Percentiles rank a stretch among this genome's conserved stretches.
Evolutionary conservation across 352 stramenopile species (phyloP).

Genomic region (Elongisporangium anandrum): DNA sequence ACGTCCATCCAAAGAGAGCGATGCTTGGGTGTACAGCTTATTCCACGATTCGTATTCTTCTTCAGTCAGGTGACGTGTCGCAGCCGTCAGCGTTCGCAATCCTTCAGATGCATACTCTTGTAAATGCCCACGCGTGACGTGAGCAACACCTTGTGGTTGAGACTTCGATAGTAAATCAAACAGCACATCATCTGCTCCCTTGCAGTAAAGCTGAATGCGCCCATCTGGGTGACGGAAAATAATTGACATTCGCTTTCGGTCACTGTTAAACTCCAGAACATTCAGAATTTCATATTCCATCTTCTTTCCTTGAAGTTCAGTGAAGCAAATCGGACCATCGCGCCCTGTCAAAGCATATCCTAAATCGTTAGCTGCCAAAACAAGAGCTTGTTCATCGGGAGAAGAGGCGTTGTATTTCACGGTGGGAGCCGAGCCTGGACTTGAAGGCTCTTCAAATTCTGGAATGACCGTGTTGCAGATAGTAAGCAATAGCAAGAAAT

Average conservation of each 20-base stretch:
- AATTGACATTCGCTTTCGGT: slow-evolving; percentile 98
- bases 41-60: slow-evolving; percentile 79
- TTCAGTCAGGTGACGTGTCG: slow-evolving; percentile 56
- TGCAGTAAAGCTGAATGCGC: slow-evolving; percentile 79
- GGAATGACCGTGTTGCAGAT: slow-evolving; percentile 89
- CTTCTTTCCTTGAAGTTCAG: slow-evolving; percentile 51
- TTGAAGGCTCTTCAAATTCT: slow-evolving; percentile 39
- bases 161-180: slow-evolving; percentile 66
- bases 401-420: slow-evolving; percentile 86
- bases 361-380: slow-evolving; percentile 70
- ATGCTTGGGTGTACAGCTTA: slow-evolving; percentile 63
- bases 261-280: slow-evolving; percentile 97
- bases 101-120: slow-evolving; percentile 79
- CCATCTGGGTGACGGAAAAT: slow-evolving; percentile 85
- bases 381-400: slow-evolving; percentile 78
- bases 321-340: slow-evolving; percentile 65
- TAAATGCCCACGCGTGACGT: slow-evolving; percentile 79
- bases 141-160: slow-evolving; percentile 69
- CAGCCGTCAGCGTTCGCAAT: slow-evolving; percentile 70
- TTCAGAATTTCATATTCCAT: slow-evolving; percentile 93
- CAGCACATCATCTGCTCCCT: slow-evolving; percentile 77
- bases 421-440: slow-evolving; percentile 13
- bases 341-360: slow-evolving; percentile 63
- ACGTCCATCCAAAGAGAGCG: slow-evolving; percentile 67
- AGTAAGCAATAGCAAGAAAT: slow-evolving; percentile 78